Evolutionary conservation across 148 eudicot genomes (phyloP), one percentile per base, ranked within the genome.

Genomic region (Rheum nobile): DNA sequence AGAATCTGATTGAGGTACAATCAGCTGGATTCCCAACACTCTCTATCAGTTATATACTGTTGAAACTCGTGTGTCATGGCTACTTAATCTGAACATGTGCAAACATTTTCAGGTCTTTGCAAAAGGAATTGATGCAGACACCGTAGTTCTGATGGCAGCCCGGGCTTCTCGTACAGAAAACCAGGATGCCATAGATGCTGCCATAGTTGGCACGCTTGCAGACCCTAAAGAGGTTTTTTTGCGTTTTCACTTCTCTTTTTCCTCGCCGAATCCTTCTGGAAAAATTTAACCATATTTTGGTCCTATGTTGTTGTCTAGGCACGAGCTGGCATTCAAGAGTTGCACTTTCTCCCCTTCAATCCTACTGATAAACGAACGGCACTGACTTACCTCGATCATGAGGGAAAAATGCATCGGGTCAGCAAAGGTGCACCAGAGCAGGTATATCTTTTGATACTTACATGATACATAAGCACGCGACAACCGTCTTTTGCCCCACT

Each of bases 351-450:
- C 55, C 99, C 99, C 34, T 95, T 95, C 79, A 95, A 95, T 76
- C 99, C 99, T 41, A 95, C 99, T 75, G 97, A 95, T 76, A 95
- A 95, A 82, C 79, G 99, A 72, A 95, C 99, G 43, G 99, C 99
- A 42, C 82, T 95, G 79, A 95, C 99, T 78, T 95, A 95, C 65
- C 57, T 92, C 42, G 97, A 92, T 75, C 26, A 87, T 34, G 82
- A 92, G n/a, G 97, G 97, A 65, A 90, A 87, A 87, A 81, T 83
- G 99, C 97, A 95, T 76, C 84, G 99, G 69, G 99, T 91, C 74
- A 95, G 99, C 84, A 95, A 95, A 92, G 99, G 99, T 77, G 99
- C 99, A 75, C 99, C 99, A 0, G 99, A 95, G 84, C 99, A 95
- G 96, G 99, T 95, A 86, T 67, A 31, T 22, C 21, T 16, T 65